Conservation (phyloP, 257 asterid species). For the Solanum tarijense region DNA sequence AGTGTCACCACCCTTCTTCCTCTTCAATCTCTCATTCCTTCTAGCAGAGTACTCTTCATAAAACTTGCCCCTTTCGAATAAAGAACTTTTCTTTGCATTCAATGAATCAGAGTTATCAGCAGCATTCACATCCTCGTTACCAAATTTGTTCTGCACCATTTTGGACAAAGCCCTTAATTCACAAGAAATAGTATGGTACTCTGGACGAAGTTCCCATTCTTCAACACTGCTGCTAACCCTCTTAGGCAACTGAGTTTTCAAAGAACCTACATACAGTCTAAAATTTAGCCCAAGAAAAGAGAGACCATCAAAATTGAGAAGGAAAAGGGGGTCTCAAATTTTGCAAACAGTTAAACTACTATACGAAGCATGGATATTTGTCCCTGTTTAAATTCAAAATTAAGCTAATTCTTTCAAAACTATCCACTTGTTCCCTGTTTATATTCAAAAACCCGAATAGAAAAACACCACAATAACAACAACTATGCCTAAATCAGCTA, state of each 20-base stretch:
- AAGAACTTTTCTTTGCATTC: slow-evolving; percentile 29
- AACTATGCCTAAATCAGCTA: neutral
- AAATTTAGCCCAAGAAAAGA: neutral
- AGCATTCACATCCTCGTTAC: slow-evolving; percentile 9
- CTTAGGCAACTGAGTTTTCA: slow-evolving; percentile 45
- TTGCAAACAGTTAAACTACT: neutral
- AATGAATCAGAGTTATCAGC: neutral
- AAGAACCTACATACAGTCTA: slow-evolving; percentile 28
- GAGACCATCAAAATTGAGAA: neutral
- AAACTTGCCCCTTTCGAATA: slow-evolving; percentile 73
- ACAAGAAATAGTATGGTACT: slow-evolving; percentile 60
- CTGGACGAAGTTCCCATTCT: slow-evolving; percentile 43
- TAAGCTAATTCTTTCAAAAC: neutral
- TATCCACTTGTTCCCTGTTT: neutral
- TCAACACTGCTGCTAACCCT: slow-evolving; percentile 19
- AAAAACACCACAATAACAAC: neutral
- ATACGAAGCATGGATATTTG: neutral
- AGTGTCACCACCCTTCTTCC: slow-evolving; percentile 59
- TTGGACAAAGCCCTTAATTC: slow-evolving; percentile 59
- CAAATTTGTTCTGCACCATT: slow-evolving; percentile 60
- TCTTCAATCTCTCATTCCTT: slow-evolving; percentile 83
- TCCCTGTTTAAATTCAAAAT: neutral
- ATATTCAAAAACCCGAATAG: neutral
- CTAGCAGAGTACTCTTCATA: slow-evolving; percentile 80
- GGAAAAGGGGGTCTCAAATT: neutral